Conservation (phyloP, 148 eudicot genomes). For the Rhododendron henanense region DNA sequence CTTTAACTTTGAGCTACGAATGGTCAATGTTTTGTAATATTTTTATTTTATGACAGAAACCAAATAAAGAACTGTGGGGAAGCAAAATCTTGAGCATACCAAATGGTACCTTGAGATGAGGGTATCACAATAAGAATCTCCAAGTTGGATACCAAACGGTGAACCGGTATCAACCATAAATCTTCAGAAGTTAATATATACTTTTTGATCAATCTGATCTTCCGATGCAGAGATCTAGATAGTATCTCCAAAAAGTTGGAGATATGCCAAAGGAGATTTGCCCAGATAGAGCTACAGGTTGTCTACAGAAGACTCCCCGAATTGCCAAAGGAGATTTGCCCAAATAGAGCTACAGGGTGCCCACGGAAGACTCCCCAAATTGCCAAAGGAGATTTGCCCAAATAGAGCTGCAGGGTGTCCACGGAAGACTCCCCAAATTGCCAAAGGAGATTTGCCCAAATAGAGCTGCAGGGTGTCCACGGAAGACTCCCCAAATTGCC, state of each 20-base stretch:
- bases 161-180: neutral
- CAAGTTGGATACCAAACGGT: constrained; percentile 14
- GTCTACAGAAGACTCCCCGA: neutral
- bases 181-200: constrained; percentile 2
- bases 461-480: no score
- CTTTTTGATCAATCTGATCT: constrained; percentile 19
- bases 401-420: neutral
- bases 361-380: neutral
- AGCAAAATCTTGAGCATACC: neutral
- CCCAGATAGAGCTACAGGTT: neutral
- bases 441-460: no score
- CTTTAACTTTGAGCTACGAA: neutral
- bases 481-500: constrained; percentile 29
- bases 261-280: constrained; percentile 15
- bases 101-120: neutral
- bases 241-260: constrained; percentile 32
- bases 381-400: constrained; percentile 85
- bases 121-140: constrained; percentile 2
- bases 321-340: constrained; percentile 82
- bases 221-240: constrained; percentile 17
- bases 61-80: neutral
- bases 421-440: no score
- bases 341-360: constrained; percentile 5
- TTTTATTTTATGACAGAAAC: neutral
- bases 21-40: neutral